Evolutionary conservation across 345 rosid genomes (phyloP), one percentile per base, ranked within the genome.

Genomic region (Pelargonium nanum): DNA sequence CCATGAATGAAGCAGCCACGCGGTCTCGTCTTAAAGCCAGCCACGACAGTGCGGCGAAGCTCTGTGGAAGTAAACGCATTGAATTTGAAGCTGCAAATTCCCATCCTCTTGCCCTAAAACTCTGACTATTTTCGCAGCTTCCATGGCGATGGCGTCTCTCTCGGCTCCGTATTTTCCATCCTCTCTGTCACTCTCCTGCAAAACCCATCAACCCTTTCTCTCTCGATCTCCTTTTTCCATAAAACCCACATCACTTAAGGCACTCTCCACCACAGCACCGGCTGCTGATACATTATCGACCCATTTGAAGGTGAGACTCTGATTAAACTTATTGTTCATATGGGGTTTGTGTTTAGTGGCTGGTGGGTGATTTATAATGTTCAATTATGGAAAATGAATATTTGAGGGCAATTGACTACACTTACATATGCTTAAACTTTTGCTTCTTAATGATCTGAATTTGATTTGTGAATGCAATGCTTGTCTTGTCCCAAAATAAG

Each of bases 181-280:
- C 1, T 34, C 45, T 4, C 13, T 34, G 1, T 10, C 45, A 34
- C 13, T 10, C 45, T 34, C 45, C 24, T 60, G 72, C 70, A 78
- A 63, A 74, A 53, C 54, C 56, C 65, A 53, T 56, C 64, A 65
- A 40, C 72, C 76, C 9, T 74, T 48, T 71, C 64, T 66, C 53
- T 57, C 72, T 59, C 54, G 55, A 24, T 52, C 44, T 21, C 26
- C 73, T 54, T 58, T 50, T 52, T 68, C 25, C 20, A 54, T 69
- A n/a, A 83, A 72, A 72, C 83, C 81, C 66, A n/a, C 71, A 24
- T 81, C 81, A 21, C 65, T 88, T 56, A 77, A 65, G 77, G 95
- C 92, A 67, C 76, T 92, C 45, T 77, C 83, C 6, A 58, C 81
- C 4, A 30, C 78, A 21, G 53, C 56, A 68, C 68, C 87, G 13